These are phyloP conservation scores for Cytidiella melzeri DNA, from an alignment of 768 basidiomycete species.

Conservation along the genomic window DNA sequence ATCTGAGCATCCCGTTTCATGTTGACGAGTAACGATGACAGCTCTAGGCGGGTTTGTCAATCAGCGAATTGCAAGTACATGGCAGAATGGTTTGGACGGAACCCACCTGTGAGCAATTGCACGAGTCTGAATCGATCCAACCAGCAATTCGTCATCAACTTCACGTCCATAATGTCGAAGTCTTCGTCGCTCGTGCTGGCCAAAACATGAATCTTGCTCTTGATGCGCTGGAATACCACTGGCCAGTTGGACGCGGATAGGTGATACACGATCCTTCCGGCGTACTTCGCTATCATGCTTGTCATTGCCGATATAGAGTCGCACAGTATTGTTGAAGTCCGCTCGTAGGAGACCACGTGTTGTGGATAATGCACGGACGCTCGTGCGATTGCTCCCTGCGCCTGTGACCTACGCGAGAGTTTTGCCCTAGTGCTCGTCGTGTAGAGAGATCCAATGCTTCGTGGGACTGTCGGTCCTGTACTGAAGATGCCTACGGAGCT, in stretches of 20 bases:
- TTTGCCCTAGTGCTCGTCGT: not conserved
- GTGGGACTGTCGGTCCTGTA: conserved; percentile 11
- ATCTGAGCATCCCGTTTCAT: conserved; percentile 71
- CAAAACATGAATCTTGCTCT: conserved; percentile 61
- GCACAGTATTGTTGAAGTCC: conserved; percentile 23
- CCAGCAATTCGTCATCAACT: conserved; percentile 72
- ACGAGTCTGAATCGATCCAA: conserved; percentile 65
- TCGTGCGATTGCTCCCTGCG: conserved; percentile 3
- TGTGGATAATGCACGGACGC: conserved; percentile 8
- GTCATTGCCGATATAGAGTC: conserved; percentile 37
- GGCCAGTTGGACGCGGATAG: conserved; percentile 87
- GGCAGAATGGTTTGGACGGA: not conserved
- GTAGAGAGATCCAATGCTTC: conserved; percentile 10
- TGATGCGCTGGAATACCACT: conserved; percentile 66
- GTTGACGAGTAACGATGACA: conserved; percentile 77
- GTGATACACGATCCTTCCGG: conserved; percentile 77
- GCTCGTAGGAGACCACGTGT: conserved; percentile 21
- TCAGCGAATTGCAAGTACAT: conserved; percentile 1
- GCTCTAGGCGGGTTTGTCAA: conserved; percentile 38
- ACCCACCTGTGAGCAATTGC: conserved; percentile 62
- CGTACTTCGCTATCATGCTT: conserved; percentile 59
- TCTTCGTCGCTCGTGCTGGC: conserved; percentile 45
- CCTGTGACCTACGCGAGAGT: conserved; percentile 2
- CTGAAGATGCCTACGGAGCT: conserved; percentile 8
- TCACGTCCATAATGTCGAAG: conserved; percentile 68